phyloP scores from a whole-genome alignment of 306 rosid species.

The Bauhinia variegata region DNA sequence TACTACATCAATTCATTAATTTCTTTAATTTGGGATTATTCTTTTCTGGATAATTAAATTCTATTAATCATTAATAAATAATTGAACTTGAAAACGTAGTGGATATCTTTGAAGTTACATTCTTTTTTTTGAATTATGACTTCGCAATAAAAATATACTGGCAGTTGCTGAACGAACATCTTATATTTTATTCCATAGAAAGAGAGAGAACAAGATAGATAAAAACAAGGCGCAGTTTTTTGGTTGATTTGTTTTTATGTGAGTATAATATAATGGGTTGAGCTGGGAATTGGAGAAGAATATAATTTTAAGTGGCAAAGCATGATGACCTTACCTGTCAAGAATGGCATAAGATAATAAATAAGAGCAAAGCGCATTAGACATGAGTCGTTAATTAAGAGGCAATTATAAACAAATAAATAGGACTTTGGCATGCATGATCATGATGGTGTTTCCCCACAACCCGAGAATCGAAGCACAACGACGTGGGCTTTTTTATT shows the following conservation, averaged over 20 bases:
- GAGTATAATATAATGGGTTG: constrained; percentile 26
- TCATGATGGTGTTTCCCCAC: constrained; percentile 70
- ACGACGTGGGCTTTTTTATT: constrained; percentile 70
- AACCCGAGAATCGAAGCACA: constrained; percentile 64
- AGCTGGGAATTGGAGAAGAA: constrained; percentile 44
- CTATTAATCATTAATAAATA: too few relatives aligned
- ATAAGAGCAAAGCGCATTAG: constrained; percentile 39
- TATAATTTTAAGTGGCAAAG: constrained; percentile 66
- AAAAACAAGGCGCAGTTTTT: constrained; percentile 60
- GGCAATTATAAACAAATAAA: constrained; percentile 66
- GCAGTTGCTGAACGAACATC: constrained; percentile 33
- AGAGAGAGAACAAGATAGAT: constrained; percentile 32
- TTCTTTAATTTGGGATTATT: too few relatives aligned
- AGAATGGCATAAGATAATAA: constrained; percentile 44
- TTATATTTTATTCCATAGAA: not conserved
- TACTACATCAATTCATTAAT: too few relatives aligned
- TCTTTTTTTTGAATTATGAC: too few relatives aligned
- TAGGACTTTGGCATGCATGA: constrained; percentile 71
- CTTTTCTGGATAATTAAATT: too few relatives aligned
- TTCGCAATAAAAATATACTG: constrained; percentile 17
- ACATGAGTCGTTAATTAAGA: constrained; percentile 44
- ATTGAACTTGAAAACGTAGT: too few relatives aligned
- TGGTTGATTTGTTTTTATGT: constrained; percentile 55
- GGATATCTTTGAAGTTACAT: too few relatives aligned
- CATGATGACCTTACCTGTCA: constrained; percentile 79